A percentile compares a stretch with the other conserved stretches of the same genome.
phyloP scores from a whole-genome alignment of 2,329 filamentous ascomycete species.

The Neofusicoccum cordaticola region DNA sequence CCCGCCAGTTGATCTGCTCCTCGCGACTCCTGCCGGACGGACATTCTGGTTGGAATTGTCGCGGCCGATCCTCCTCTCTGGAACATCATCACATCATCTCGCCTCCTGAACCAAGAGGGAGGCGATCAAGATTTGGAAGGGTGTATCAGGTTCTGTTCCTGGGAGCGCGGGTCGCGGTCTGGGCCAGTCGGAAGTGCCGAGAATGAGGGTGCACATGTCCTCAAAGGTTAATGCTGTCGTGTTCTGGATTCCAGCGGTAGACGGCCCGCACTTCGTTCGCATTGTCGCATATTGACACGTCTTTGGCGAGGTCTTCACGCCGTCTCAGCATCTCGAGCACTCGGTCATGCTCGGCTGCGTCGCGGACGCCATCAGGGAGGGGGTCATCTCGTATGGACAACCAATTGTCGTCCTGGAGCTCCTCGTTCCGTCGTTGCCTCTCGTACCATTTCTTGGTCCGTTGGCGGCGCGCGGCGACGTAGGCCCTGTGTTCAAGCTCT shows the following conservation, averaged over 20 bases:
- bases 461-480: background rate
- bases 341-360: background rate
- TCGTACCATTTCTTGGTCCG: background rate
- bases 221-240: background rate
- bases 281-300: constrained; percentile 6
- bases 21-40: background rate
- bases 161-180: background rate
- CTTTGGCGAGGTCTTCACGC: constrained; percentile 2
- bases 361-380: background rate
- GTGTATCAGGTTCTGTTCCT: background rate
- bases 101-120: background rate
- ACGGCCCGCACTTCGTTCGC: background rate
- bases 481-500: background rate
- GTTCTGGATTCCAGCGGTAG: constrained; percentile 4
- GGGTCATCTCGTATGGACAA: background rate
- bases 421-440: background rate
- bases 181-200: background rate
- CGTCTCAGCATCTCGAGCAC: background rate
- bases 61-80: background rate
- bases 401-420: background rate
- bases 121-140: background rate
- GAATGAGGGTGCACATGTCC: no score
- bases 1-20: background rate
- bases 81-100: background rate
- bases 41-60: background rate